These are phyloP conservation scores for Echria macrotheca DNA, from an alignment of 495 filamentous ascomycete genomes.

Conservation along the genomic window DNA sequence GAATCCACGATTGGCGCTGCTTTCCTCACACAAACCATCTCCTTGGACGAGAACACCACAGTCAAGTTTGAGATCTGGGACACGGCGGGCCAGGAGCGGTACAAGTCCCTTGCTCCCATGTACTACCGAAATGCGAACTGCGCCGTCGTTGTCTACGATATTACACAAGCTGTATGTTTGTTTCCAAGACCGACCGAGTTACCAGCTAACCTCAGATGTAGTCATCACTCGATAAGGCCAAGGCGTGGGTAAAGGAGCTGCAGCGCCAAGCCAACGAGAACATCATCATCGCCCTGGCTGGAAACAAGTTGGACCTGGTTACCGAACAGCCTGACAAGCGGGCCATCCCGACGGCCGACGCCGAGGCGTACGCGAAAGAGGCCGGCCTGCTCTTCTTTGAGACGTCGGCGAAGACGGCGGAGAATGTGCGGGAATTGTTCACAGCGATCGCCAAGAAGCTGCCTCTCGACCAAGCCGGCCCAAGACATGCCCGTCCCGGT, in stretches of 20 bases:
- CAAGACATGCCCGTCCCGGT: constrained; percentile 69
- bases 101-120: constrained; percentile 98
- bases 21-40: constrained; percentile 97
- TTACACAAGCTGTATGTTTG: constrained; percentile 91
- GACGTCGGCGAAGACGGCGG: constrained; percentile 92
- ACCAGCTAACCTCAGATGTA: constrained; percentile 30
- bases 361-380: constrained; percentile 90
- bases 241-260: constrained; percentile 98
- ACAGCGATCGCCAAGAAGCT: constrained; percentile 98
- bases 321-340: constrained; percentile 87
- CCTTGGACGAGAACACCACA: constrained; percentile 92
- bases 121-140: constrained; percentile 99
- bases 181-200: too few relatives aligned
- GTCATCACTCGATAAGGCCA: constrained; percentile 96
- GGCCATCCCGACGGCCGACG: constrained; percentile 80
- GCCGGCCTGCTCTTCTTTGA: constrained; percentile 94
- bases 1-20: constrained; percentile 99
- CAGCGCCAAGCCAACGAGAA: constrained; percentile 99
- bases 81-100: constrained; percentile 95
- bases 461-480: constrained; percentile 88
- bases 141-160: constrained; percentile 97
- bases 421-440: constrained; percentile 93
- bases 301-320: constrained; percentile 95
- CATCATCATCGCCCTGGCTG: constrained; percentile 95
- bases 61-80: constrained; percentile 99